Base-by-base conservation (phyloP, 345 rosid genomes). In the Eucalyptus grandis region DNA sequence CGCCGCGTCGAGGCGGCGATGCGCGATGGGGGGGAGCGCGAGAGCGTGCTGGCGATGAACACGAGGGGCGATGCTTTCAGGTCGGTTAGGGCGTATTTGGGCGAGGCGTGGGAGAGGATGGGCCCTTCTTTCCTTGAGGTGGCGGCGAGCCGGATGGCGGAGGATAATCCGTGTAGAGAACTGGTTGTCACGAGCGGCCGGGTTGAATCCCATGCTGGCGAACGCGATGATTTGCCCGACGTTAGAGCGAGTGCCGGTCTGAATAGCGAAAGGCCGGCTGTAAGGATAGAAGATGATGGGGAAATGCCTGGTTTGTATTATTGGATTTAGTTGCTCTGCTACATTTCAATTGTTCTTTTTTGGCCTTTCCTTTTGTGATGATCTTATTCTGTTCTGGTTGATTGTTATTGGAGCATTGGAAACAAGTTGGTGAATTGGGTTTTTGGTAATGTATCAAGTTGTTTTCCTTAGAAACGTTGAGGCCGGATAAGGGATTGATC, bases 1-100 rank as follows among this genome's bases (percentile, higher is more conserved):
- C 91, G 90, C 31, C 94, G 90, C 40, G 62, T 92, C 34, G 95
- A 94, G 92, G 93, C 91, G 4, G 97, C 95, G n/a, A 65, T 93
- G 77, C 88, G 88, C 90, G 94, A 97, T 37, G 87, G 19, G 12
- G 51, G 80, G n/a, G 91, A 89, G 31, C 44, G 93, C 49, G 49
- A 86, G 88, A 87, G 83, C 81, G 31, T 96, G 92, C 30, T 91
- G 89, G 90, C 47, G 88, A 92, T 88, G 90, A 87, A 91, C 54
- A 93, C 93, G 6, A 87, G 90, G 86, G 91, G 93, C 11, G 93
- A 92, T 50, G 95, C 97, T 11, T 88, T 92, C 90, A 87, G 49
- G 86, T 65, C 89, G 46, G 92, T 95, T 44, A 89, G 86, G 89
- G 89, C 34, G 50, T 95, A 90, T 89, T 56, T 95, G 69, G 88